Evolutionary conservation across 805 yeast genomes (phyloP).

Genomic region (Candida silvicultrix): DNA sequence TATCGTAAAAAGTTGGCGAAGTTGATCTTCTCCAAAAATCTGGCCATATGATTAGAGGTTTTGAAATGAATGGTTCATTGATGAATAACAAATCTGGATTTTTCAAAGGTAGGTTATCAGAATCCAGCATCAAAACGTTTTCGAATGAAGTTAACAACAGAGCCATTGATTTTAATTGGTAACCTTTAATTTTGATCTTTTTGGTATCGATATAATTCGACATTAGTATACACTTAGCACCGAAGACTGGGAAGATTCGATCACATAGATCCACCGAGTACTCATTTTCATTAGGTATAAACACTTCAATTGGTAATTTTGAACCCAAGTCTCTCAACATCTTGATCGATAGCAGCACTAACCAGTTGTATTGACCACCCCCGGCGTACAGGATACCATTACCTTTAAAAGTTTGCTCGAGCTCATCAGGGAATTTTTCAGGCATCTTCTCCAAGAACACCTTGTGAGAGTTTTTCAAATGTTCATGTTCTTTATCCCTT

Average conservation of each 20-base stretch:
- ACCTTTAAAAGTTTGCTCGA: constrained; percentile 31
- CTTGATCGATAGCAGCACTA: constrained; percentile 47
- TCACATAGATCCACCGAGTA: constrained; percentile 70
- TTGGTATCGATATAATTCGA: constrained; percentile 35
- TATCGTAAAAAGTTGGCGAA: constrained; percentile 48
- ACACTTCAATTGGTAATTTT: constrained; percentile 72
- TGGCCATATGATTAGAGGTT: constrained; percentile 60
- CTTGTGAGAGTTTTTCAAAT: constrained; percentile 15
- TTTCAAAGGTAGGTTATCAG: constrained; percentile 54
- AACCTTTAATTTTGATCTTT: constrained; percentile 40
- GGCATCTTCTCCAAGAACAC: constrained; percentile 29
- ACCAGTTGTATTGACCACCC: constrained; percentile 68
- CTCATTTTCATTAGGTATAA: constrained; percentile 65
- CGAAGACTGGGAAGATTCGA: constrained; percentile 54
- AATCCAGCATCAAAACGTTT: constrained; percentile 64
- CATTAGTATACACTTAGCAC: constrained; percentile 58
- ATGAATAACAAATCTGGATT: constrained; percentile 36
- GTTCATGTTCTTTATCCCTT: constrained; percentile 8
- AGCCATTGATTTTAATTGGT: constrained; percentile 71
- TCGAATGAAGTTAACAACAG: constrained; percentile 69
- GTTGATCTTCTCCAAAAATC: constrained; percentile 69
- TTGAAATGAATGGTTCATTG: constrained; percentile 34
- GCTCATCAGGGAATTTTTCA: constrained; percentile 30
- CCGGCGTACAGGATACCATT: constrained; percentile 68
- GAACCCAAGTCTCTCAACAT: constrained; percentile 59